phyloP scores from a whole-genome alignment of 768 basidiomycete genomes.

The Trametes maxima region DNA sequence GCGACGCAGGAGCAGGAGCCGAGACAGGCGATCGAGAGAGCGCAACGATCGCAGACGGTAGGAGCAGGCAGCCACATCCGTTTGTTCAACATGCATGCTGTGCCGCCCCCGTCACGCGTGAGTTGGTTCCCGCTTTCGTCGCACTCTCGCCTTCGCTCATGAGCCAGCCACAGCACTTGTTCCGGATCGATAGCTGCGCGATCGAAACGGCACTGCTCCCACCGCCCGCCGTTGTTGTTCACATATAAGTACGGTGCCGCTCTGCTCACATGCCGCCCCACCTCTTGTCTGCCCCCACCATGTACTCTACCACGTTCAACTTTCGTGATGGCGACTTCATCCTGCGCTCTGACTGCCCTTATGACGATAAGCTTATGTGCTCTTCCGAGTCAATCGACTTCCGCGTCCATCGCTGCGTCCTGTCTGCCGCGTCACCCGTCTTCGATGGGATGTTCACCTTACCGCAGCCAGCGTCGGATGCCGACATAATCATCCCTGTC shows the following conservation, averaged over 20 bases:
- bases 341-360: slow-evolving; percentile 44
- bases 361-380: slow-evolving; percentile 18
- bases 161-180: not conserved
- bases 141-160: not conserved
- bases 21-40: slow-evolving; percentile 25
- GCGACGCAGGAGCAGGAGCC: slow-evolving; percentile 35
- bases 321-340: slow-evolving; percentile 54
- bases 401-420: slow-evolving; percentile 61
- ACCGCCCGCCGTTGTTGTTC: not conserved
- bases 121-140: not conserved
- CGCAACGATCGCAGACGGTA: slow-evolving; percentile 24
- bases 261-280: not conserved
- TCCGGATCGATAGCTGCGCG: not conserved
- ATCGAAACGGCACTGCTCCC: slow-evolving; percentile 1
- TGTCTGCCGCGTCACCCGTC: slow-evolving; percentile 65
- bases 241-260: slow-evolving; percentile 6
- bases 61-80: not conserved
- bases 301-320: slow-evolving; percentile 37
- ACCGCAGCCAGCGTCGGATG: slow-evolving; percentile 47
- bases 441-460: slow-evolving; percentile 70
- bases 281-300: slow-evolving; percentile 7
- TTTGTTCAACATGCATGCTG: not conserved
- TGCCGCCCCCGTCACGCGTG: not conserved
- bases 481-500: slow-evolving; percentile 37
- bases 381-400: slow-evolving; percentile 48